Conservation (phyloP, 163 green algal genomes). For the Dunaliella salina region DNA sequence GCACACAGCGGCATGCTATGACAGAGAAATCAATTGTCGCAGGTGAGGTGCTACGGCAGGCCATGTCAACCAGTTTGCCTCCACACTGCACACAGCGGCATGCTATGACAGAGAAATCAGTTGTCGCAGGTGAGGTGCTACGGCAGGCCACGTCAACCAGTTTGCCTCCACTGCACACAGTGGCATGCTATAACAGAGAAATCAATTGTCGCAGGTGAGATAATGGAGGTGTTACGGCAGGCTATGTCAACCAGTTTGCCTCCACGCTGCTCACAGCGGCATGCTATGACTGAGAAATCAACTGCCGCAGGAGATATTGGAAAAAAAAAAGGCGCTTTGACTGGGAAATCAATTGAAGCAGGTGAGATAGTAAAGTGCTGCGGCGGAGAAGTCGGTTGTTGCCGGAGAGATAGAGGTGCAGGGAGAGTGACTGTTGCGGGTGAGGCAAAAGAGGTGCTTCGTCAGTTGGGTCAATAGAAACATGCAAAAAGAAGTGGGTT, state of each 20-base stretch:
- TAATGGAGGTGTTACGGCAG: no score
- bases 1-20: background rate
- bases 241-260: constrained; percentile 50
- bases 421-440: background rate
- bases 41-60: background rate
- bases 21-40: background rate
- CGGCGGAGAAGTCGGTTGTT: no score
- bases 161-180: constrained; percentile 77
- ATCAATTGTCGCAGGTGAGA: background rate
- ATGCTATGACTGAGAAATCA: constrained; percentile 89
- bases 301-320: constrained; percentile 41
- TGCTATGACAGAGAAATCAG: no score
- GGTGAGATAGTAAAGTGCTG: no score
- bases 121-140: no score
- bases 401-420: no score
- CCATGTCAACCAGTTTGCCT: no score
- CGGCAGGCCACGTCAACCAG: constrained; percentile 22
- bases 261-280: constrained; percentile 73
- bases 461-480: no score
- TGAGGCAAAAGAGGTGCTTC: no score
- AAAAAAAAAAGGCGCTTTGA: background rate
- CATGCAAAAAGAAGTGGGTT: no score
- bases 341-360: background rate
- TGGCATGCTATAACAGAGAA: constrained; percentile 75
- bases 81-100: constrained; percentile 72